phyloP scores from a whole-genome alignment of 306 rosid genomes.

The Ceratonia siliqua region DNA sequence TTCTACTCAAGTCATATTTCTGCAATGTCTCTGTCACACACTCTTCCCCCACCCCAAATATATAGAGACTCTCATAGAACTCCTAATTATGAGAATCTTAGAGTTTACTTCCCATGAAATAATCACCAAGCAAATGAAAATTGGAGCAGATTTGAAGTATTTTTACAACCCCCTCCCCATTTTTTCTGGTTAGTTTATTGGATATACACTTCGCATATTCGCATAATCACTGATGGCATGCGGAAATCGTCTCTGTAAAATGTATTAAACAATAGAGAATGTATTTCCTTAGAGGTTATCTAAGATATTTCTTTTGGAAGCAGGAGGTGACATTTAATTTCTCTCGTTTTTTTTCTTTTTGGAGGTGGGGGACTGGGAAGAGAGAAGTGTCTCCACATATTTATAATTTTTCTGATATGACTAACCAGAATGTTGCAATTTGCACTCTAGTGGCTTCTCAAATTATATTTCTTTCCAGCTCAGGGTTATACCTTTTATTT shows the following conservation, averaged over 20 bases:
- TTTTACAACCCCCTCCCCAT: neutral
- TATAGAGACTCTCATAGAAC: neutral
- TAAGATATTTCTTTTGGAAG: neutral
- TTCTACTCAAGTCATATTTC: conserved; percentile 9
- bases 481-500: conserved; percentile 4
- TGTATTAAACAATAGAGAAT: neutral
- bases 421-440: neutral
- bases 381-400: neutral
- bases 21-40: neutral
- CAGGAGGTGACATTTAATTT: neutral
- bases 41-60: neutral
- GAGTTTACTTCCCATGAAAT: neutral
- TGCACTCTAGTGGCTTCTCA: neutral
- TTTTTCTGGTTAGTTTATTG: neutral
- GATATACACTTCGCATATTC: neutral
- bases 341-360: no score
- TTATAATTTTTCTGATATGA: neutral
- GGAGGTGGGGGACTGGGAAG: conserved; percentile 1
- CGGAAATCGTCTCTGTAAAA: neutral
- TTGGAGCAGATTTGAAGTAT: neutral
- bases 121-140: neutral
- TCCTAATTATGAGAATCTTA: neutral
- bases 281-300: neutral
- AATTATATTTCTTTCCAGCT: conserved; percentile 1
- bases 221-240: neutral